Evolutionary conservation across 2,329 filamentous ascomycete species (phyloP), one percentile per base, ranked within the genome.

Genomic region (Claviceps pazoutovae): DNA sequence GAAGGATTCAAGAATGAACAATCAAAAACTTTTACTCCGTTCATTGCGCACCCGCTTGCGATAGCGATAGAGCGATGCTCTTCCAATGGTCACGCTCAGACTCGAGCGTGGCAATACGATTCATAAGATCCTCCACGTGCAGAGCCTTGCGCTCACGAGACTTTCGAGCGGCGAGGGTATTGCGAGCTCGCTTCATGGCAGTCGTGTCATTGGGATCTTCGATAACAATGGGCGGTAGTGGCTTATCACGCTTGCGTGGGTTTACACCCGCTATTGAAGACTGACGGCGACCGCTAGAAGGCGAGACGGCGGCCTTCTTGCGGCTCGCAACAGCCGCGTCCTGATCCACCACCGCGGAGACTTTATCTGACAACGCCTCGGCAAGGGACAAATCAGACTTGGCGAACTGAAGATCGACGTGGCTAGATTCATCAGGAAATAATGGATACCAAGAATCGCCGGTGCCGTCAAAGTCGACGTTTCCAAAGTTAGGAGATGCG

Each of bases 171-270:
- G 91, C 91, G 66, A 94, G 79, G 8, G 89, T 95, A 68, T 96
- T 97, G 59, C 89, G 85, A 49, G 89, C 90, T 66, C 91, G 86
- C 82, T 96, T 96, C 75, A 90, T 79, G 19, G 88, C 88, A n/a
- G 85, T 66, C 9, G 78, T 79, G 62, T 96, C 90, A 43, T 60
- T 71, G 1, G 82, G 79, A 59, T 96, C 87, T 30, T 83, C 79
- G 39, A 89, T 79, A 55, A 84, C 72, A 64, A 95, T 90, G 6
- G 84, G 83, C 56, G 86, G 83, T 51, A 95, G 73, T 56, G 85
- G 83, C 75, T 90, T 91, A 63, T 88, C 82, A 56, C 87, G 85
- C 65, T 86, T 83, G 58, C 86, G 84, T 60, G 84, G 71, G 62
- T 71, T 78, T 51, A 94, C 82, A 55, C 87, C 87, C 58, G 83